These are phyloP conservation scores for Candida railenensis DNA, from an alignment of 805 yeast species.

Conservation along the genomic window DNA sequence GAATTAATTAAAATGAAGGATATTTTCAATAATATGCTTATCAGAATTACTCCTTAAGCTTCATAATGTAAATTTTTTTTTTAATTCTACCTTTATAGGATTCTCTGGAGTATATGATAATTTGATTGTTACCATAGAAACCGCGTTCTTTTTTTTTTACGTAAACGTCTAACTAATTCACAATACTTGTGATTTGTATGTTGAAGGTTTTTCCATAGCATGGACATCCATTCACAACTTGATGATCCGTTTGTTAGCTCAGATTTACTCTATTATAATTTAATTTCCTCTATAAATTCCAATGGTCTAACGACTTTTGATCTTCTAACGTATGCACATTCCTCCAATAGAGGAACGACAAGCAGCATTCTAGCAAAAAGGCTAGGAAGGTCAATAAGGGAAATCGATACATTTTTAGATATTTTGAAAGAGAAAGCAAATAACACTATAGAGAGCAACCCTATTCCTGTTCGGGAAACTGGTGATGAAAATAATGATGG, in stretches of 20 bases:
- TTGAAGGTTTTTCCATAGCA: neutral
- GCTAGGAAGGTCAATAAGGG: conserved; percentile 25
- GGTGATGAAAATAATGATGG: conserved; percentile 3
- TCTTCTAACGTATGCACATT: conserved; percentile 16
- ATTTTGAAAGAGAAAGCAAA: conserved; percentile 5
- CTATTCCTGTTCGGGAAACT: neutral
- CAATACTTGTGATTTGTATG: too few relatives aligned
- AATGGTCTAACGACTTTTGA: conserved; percentile 29
- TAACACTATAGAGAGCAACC: neutral
- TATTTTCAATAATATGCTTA: too few relatives aligned
- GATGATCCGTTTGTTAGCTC: neutral
- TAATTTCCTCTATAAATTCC: conserved; percentile 14
- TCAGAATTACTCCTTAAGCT: too few relatives aligned
- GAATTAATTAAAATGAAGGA: too few relatives aligned
- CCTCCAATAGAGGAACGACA: conserved; percentile 6
- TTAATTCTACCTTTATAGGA: too few relatives aligned
- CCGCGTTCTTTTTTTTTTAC: too few relatives aligned
- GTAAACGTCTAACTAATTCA: too few relatives aligned
- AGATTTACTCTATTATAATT: conserved; percentile 10
- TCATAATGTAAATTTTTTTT: too few relatives aligned
- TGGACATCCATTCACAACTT: neutral
- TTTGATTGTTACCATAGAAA: neutral
- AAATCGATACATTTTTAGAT: conserved; percentile 21
- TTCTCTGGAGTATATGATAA: too few relatives aligned
- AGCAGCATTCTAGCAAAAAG: conserved; percentile 17